Evolutionary conservation across 2,329 filamentous ascomycete genomes (phyloP), one percentile per base, ranked within the genome.

Genomic region (Trichoderma lentiforme): DNA sequence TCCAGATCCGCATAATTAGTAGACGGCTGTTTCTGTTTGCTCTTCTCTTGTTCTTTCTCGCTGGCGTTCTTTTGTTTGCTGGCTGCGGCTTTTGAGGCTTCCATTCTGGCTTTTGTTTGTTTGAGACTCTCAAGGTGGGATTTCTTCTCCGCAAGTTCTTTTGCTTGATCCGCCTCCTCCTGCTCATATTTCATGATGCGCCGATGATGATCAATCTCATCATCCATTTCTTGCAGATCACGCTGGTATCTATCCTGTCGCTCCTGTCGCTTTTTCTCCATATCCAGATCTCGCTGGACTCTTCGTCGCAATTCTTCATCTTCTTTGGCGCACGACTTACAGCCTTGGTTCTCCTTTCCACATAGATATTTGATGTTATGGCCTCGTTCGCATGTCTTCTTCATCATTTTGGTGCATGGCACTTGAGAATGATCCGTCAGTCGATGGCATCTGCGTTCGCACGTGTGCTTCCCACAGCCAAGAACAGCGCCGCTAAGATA

Each of bases 371-470:
- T 81, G 1, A 78, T 76, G 9, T 81, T 83, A 75, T 93, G 91
- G 0, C 83, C 81, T 1, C 85, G 82, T 0, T 81, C 63, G 71
- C 91, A 93, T 0, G 74, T 81, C n/a, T 80, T 82, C 0, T 83
- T 74, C 0, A 90, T 32, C 21, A 72, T 67, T 5, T 79, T 65
- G 0, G 32, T 24, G 70, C 85, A 87, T 1, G 70, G 9, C 0
- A 79, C 71, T 61, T 86, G 85, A 0, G 85, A 86, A 76, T 93
- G 90, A 71, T 93, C 86, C 0, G 78, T 76, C 0, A 91, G 74
- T 0, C 87, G 85, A 79, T 95, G 92, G 71, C 92, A 95, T 7
- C 83, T 83, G 0, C 82, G 84, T 0, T 82, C 81, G 74, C 92
- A 94, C 0, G 76, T 76, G 74, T 94, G 92, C 1, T 85, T 47